Conservation (phyloP, 306 rosid genomes). For the Castanea mollissima region DNA sequence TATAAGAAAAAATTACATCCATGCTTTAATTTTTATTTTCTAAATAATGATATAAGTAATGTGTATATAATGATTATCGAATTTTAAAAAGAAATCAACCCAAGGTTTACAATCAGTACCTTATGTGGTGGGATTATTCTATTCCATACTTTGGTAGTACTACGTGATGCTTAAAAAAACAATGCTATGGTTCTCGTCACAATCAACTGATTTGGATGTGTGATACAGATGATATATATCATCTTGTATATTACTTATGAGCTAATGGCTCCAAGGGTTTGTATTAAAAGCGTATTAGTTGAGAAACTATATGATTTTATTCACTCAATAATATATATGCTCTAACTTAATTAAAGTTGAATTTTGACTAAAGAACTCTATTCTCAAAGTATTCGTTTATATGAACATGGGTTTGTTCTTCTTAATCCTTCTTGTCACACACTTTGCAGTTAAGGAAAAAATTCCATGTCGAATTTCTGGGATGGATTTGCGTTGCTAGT, state of each 20-base stretch:
- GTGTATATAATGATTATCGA: conserved; percentile 8
- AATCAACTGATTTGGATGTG: conserved; percentile 74
- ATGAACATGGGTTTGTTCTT: conserved; percentile 62
- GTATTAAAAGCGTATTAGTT: background rate
- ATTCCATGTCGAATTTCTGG: conserved; percentile 54
- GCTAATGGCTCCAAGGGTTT: conserved; percentile 52
- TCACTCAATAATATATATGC: background rate
- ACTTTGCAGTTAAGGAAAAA: conserved; percentile 31
- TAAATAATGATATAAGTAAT: too few relatives aligned
- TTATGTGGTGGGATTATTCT: conserved; percentile 72
- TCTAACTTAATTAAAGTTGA: background rate
- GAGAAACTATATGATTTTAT: too few relatives aligned
- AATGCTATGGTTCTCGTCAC: conserved; percentile 63
- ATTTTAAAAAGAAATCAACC: conserved; percentile 72
- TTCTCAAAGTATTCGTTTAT: conserved; percentile 44
- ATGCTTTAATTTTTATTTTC: too few relatives aligned
- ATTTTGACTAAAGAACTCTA: conserved; percentile 38
- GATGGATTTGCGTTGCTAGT: conserved; percentile 74
- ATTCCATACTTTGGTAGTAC: conserved; percentile 74
- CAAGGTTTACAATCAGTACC: conserved; percentile 80
- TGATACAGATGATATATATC: conserved; percentile 57
- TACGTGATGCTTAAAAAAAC: conserved; percentile 55
- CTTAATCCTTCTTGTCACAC: conserved; percentile 44
- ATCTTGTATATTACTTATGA: conserved; percentile 56
- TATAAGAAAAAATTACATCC: too few relatives aligned